Percentiles rank a stretch among this genome's conserved stretches.
Evolutionary conservation across 805 yeast species (phyloP).

Genomic region (Clavispora fructus): DNA sequence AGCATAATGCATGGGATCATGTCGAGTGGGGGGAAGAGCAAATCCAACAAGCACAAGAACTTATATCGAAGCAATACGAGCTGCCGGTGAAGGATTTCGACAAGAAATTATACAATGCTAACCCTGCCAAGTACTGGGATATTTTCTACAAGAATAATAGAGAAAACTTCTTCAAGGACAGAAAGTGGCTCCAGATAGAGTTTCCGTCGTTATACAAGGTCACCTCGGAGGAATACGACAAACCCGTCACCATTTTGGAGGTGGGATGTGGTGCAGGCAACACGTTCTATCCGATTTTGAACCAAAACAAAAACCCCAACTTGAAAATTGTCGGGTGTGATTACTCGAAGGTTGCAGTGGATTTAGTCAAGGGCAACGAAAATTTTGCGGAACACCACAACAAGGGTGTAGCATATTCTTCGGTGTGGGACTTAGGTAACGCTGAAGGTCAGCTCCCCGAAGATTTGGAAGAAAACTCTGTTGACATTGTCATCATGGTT

Average conservation of each 20-base stretch:
- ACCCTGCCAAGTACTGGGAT: conserved; percentile 95
- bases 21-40: conserved; percentile 97
- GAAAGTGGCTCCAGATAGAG: conserved; percentile 94
- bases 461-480: conserved; percentile 72
- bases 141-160: conserved; percentile 83
- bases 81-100: conserved; percentile 87
- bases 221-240: conserved; percentile 58
- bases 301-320: conserved; percentile 75
- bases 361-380: conserved; percentile 65
- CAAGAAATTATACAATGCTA: conserved; percentile 67
- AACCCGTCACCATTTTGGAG: conserved; percentile 74
- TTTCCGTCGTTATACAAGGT: conserved; percentile 81
- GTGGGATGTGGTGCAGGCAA: conserved; percentile 99
- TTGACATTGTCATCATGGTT: conserved; percentile 90
- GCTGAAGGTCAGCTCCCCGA: conserved; percentile 72
- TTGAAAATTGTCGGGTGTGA: conserved; percentile 80
- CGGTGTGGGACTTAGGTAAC: conserved; percentile 94
- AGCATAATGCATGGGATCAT: conserved; percentile 95
- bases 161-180: conserved; percentile 92
- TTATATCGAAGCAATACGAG: conserved; percentile 69
- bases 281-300: conserved; percentile 85
- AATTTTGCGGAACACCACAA: conserved; percentile 49
- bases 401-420: conserved; percentile 58
- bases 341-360: conserved; percentile 84
- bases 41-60: conserved; percentile 62